Conservation (phyloP, 257 asterid genomes). For the Mentha longifolia region DNA sequence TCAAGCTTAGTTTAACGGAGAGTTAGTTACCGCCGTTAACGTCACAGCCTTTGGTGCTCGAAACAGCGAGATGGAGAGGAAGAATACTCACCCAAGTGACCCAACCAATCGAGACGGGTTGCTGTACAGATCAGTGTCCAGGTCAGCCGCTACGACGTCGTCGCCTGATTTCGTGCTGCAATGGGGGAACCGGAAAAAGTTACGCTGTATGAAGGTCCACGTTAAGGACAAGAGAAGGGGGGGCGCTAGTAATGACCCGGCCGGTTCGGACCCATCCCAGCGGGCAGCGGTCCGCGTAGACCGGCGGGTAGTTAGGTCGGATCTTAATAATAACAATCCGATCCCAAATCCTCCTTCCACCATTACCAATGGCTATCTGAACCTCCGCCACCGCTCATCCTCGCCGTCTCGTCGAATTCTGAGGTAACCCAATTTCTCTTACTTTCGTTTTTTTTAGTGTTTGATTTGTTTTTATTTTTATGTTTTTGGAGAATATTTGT, state of each 20-base stretch:
- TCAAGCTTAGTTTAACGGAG: slow-evolving; percentile 24
- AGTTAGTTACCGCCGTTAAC: slow-evolving; percentile 35
- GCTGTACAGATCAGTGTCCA: slow-evolving; percentile 53
- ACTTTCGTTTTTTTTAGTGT: background rate
- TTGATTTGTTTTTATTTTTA: background rate
- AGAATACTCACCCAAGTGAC: slow-evolving; percentile 36
- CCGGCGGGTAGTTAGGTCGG: slow-evolving; percentile 71
- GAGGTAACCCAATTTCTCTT: slow-evolving; percentile 36
- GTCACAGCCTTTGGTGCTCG: slow-evolving; percentile 14
- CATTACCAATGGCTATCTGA: slow-evolving; percentile 38
- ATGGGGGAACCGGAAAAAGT: slow-evolving; percentile 85
- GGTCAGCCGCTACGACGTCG: slow-evolving; percentile 55
- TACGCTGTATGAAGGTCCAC: slow-evolving; percentile 76
- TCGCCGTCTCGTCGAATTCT: slow-evolving; percentile 68
- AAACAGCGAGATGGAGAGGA: slow-evolving; percentile 60
- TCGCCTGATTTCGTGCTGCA: slow-evolving; percentile 75
- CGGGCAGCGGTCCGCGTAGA: slow-evolving; percentile 55
- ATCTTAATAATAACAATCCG: slow-evolving; percentile 40
- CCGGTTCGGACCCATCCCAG: slow-evolving; percentile 48
- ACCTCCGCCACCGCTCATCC: slow-evolving; percentile 69
- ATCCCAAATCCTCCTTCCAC: slow-evolving; percentile 31
- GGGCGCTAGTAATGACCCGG: slow-evolving; percentile 39
- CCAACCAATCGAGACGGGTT: slow-evolving; percentile 51
- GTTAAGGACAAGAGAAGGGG: slow-evolving; percentile 43
- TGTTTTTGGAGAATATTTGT: background rate